Evolutionary conservation across 176 grass and related monocot genomes (phyloP).

Genomic region (Musa troglodytarum): DNA sequence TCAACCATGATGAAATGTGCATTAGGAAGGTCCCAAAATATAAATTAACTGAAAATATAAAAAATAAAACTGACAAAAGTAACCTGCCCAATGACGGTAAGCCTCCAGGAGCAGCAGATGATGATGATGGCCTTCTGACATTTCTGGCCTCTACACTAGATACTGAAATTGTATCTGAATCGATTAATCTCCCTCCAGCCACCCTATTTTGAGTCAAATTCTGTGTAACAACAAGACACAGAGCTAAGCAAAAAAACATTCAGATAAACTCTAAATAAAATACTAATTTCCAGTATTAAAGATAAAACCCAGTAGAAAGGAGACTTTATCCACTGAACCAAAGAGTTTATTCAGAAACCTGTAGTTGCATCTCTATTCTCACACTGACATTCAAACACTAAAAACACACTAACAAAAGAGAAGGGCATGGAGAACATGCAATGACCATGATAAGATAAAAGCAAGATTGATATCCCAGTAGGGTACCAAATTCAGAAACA

Average conservation of each 20-base stretch:
- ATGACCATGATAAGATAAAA: no score
- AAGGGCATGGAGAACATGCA: no score
- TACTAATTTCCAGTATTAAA: neutral
- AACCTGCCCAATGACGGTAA: constrained; percentile 71
- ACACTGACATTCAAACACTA: no score
- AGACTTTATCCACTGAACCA: neutral
- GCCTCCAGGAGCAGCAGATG: constrained; percentile 38
- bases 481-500: no score
- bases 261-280: neutral
- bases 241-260: neutral
- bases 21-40: constrained; percentile 21
- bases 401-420: no score
- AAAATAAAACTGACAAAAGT: constrained; percentile 9
- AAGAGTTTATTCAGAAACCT: neutral
- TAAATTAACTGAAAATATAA: constrained; percentile 5
- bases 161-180: constrained; percentile 42
- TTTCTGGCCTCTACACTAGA: constrained; percentile 52
- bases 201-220: constrained; percentile 85
- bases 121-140: constrained; percentile 46
- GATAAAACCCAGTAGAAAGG: neutral
- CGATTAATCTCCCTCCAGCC: constrained; percentile 59
- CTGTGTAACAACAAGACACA: constrained; percentile 29
- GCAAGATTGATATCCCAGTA: no score
- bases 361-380: no score
- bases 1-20: constrained; percentile 28